A percentile compares a stretch with the other conserved stretches of the same genome.
Conservation (phyloP, 768 basidiomycete genomes). For the Leccinum arenicola region DNA sequence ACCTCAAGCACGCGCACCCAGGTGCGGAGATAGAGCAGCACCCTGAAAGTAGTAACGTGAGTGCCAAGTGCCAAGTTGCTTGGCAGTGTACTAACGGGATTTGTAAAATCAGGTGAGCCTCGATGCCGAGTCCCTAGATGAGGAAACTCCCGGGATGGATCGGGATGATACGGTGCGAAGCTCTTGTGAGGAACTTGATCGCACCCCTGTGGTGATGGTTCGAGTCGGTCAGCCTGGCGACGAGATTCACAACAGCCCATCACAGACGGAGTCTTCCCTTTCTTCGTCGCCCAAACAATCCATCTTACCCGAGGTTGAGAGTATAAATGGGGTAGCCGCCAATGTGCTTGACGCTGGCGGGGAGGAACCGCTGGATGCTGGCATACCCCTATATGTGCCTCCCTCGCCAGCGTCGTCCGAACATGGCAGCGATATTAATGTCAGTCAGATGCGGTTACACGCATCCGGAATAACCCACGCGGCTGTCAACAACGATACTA, state of each 20-base stretch:
- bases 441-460: background rate
- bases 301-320: background rate
- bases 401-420: conserved; percentile 30
- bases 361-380: background rate
- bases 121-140: background rate
- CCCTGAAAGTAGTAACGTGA: background rate
- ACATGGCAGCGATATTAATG: conserved; percentile 20
- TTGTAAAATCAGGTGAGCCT: conserved; percentile 3
- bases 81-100: conserved; percentile 3
- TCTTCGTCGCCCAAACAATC: background rate
- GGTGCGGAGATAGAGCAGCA: conserved; percentile 3
- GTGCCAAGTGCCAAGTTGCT: conserved; percentile 5
- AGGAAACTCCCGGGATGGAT: background rate
- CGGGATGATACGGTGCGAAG: background rate
- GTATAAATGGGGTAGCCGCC: background rate
- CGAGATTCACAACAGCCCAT: background rate
- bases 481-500: conserved; percentile 4
- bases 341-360: background rate
- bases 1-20: conserved; percentile 18
- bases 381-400: background rate
- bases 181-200: background rate
- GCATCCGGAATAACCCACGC: conserved; percentile 1
- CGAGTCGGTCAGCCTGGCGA: background rate
- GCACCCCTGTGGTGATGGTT: background rate
- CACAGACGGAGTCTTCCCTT: background rate